These are phyloP conservation scores for Glycyrrhiza uralensis DNA, from an alignment of 306 rosid genomes.

Conservation along the genomic window DNA sequence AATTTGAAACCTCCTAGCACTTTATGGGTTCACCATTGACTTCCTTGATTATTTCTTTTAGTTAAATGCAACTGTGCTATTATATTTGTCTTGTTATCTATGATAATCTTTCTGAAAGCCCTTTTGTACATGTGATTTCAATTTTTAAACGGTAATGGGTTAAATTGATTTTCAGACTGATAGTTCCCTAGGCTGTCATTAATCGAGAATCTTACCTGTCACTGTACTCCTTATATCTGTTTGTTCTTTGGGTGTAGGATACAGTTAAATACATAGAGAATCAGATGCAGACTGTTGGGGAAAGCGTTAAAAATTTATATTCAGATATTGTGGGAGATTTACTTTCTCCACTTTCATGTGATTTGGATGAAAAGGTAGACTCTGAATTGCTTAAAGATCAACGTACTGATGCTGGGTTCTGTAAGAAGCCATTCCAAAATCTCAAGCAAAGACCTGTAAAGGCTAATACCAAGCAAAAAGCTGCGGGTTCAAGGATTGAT, in stretches of 20 bases:
- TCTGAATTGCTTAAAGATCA: conserved; percentile 35
- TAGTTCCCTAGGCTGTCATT: background rate
- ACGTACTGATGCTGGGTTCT: conserved; percentile 32
- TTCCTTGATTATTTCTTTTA: background rate
- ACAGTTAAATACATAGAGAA: conserved; percentile 76
- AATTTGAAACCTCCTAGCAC: background rate
- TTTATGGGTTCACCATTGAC: background rate
- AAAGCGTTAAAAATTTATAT: conserved; percentile 69
- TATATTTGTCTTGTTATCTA: background rate
- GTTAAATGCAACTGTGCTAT: background rate
- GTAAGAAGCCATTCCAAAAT: conserved; percentile 31
- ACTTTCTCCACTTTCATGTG: conserved; percentile 44
- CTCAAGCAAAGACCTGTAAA: conserved; percentile 37
- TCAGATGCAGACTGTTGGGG: conserved; percentile 81
- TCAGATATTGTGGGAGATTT: conserved; percentile 72
- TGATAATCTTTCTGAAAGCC: conserved; percentile 10
- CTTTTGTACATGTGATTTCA: background rate
- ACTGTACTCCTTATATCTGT: background rate
- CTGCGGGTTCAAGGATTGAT: conserved; percentile 27
- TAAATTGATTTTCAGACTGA: background rate
- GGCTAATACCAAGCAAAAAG: conserved; percentile 19
- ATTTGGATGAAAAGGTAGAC: conserved; percentile 34
- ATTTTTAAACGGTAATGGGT: background rate
- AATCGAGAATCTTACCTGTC: background rate
- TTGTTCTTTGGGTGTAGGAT: conserved; percentile 57